Evolutionary conservation across 306 rosid species (phyloP), one percentile per base, ranked within the genome.

Genomic region (Glycine soja): DNA sequence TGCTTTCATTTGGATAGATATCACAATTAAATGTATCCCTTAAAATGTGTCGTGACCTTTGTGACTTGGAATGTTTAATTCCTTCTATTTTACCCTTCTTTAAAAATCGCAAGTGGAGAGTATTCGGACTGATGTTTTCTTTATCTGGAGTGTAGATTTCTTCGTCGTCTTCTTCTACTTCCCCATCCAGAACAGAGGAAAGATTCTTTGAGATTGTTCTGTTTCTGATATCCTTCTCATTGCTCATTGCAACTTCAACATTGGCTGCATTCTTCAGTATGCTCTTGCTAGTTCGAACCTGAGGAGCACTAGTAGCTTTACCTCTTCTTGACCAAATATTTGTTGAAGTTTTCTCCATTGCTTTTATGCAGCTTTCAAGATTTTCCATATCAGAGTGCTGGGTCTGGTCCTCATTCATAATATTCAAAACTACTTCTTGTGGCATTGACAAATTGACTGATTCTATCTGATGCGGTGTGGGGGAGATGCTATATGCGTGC

Each of bases 321-420:
- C 92, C 96, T 83, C 94, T 90, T 87, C 94, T 89, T 43, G 83
- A 86, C 95, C 92, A 93, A 85, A 91, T 83, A 87, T 87, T 70
- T 63, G 69, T n/a, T 47, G 83, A 58, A 10, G 42, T 80, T 58
- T 85, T 79, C 70, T 80, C 82, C 3, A 74, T 16, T 80, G 76
- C 76, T 40, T 78, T 3, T 42, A 80, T 65, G 19, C 83, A 47
- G 40, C 80, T 80, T 74, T 80, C 84, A 24, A 59, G 53, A 36
- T 30, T 46, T 81, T 86, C 79, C 54, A 40, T 45, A 84, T 74
- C 84, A 88, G 80, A 83, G 66, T 74, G 82, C 43, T 77, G 79
- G 72, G 79, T 68, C 78, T 34, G 80, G 48, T 57, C 76, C 52
- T 76, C 56, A n/a, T 79, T 77, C 42, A 61, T 65, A 74, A 57